Evolutionary conservation across 768 basidiomycete species (phyloP), one percentile per base, ranked within the genome.

Genomic region (Boletus vermiculosoides): DNA sequence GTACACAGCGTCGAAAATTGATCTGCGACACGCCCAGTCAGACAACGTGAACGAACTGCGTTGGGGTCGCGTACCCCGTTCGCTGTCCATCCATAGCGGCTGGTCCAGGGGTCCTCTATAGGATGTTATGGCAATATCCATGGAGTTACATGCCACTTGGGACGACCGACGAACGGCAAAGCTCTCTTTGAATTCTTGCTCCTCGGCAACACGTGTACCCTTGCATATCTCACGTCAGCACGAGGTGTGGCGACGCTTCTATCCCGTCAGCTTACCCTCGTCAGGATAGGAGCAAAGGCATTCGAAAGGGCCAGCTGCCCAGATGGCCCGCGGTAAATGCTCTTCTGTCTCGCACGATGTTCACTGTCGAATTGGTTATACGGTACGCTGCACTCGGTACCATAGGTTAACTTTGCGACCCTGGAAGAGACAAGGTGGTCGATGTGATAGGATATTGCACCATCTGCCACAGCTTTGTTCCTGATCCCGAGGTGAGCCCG

Each of bases 381-480:
- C 1, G 67, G 64, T 4, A 74, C 58, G 40, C 64, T 63, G 59
- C 77, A 76, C 30, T 75, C 70, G 2, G 74, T 74, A 6, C 83
- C 83, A 52, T 81, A 83, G 0, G 80, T 80, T 52, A 75, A 60
- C 58, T 74, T 78, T 4, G 81, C 71, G 5, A 83, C 74, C 31
- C 83, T 76, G 5, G 73, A 73, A 7, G 76, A 72, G 6, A 84
- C 82, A 15, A 77, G 76, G 58, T 78, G 77, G 55, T 84, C 79
- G 18, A 84, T 51, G 25, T 68, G 74, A 52, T 65, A 78, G 4
- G 71, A 75, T 28, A 76, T 64, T 6, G 76, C 79, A 2, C 83
- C 83, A 46, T 83, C 80, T 1, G 83, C 80, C 10, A 84, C 83
- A 1, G 81, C 83, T 66, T 76, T 82, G 59, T 73, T 74, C 30